Evolutionary conservation across 495 filamentous ascomycete genomes (phyloP), one percentile per base, ranked within the genome.

Genomic region (Penicillium coprophilum): DNA sequence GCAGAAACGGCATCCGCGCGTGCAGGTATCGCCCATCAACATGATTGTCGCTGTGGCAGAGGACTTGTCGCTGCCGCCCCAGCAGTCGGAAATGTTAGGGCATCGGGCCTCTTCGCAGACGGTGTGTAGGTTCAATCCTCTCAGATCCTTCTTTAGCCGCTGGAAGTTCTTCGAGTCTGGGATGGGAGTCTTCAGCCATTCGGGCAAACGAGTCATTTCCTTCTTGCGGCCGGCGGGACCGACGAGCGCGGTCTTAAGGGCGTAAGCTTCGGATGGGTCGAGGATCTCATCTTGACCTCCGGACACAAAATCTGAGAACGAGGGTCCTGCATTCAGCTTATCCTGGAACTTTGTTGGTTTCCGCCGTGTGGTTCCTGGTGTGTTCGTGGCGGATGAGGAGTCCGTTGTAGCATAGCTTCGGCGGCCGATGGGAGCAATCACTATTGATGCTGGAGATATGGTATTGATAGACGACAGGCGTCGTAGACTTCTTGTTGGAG

Each of bases 11-110:
- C 94, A 98, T 20, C 94, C 94, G 27, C 94, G 86, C 9, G 94
- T 98, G 74, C 94, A 98, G 7, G 94, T 97, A 66, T 98, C 94
- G 59, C 94, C 94, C 93, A 97, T 97, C 7, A 97, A 79, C 95
- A 98, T 97, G 75, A 98, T 97, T 9, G 94, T 98, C 0, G 95
- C 94, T 24, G 94, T 98, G 2, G 95, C 95, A 21, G 90, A 86
- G 46, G 85, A 82, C 75, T 96, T 96, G 71, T 88, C 84, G 62
- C 75, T 81, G 32, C 94, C 94, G 53, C 94, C 94, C 94, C 94
- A 98, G 79, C 94, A 98, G 70, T 96, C 91, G 58, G 87, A 90
- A 49, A 98, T 97, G 70, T 98, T 98, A 40, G 94, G 94, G 70
- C 94, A 98, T 30, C 92, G 83, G 15, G 94, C 94, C 75, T 98